Conservation (phyloP, 192 early-diverging fungal species). For the Mortierella claussenii region DNA sequence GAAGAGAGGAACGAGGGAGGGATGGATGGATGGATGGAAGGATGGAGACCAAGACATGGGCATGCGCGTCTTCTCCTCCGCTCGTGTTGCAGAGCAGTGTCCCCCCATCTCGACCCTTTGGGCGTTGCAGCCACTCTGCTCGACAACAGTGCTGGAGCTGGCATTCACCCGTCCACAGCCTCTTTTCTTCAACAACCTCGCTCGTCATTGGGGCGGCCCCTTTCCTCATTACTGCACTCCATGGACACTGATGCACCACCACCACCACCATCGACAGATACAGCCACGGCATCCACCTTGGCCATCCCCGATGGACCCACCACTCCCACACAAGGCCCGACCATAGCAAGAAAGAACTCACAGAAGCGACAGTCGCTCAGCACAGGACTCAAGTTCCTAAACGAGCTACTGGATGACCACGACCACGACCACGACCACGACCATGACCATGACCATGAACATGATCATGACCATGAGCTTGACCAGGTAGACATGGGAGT, state of each 20-base stretch:
- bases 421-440: conserved; percentile 38
- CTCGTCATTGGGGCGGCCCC: no score
- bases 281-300: no score
- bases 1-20: neutral
- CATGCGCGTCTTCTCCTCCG: no score
- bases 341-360: conserved; percentile 24
- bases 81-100: no score
- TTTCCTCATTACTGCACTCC: no score
- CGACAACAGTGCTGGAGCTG: no score
- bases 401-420: conserved; percentile 38
- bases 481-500: no score
- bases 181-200: neutral
- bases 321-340: conserved; percentile 13
- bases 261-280: no score
- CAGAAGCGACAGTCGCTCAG: conserved; percentile 43
- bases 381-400: conserved; percentile 48
- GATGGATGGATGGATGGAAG: neutral
- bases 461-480: conserved; percentile 1
- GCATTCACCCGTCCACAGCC: neutral
- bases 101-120: no score
- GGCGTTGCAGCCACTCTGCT: no score
- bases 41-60: no score
- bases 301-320: neutral
- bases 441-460: conserved; percentile 4
- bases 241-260: no score